A percentile compares a stretch with the other conserved stretches of the same genome.
Conservation (phyloP, 2,329 filamentous ascomycete genomes). For the Aspergillus fumigatus region DNA sequence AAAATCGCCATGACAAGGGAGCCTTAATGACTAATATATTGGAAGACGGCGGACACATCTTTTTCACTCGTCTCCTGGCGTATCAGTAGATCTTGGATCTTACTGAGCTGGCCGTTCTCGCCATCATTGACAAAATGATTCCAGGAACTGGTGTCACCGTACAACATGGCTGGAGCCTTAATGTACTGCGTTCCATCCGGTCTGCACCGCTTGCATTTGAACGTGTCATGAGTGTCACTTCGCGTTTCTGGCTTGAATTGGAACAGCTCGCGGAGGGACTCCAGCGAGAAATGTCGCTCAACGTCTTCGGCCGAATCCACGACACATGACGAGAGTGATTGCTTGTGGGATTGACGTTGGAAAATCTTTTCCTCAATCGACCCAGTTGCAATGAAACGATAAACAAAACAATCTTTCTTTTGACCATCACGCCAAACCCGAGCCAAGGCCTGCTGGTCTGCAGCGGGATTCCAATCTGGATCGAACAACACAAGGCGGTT, state of each 20-base stretch:
- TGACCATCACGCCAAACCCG: conserved; percentile 98
- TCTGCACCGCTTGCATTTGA: conserved; percentile 95
- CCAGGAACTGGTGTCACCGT: conserved; percentile 98
- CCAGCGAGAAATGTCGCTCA: conserved; percentile 90
- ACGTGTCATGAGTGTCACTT: conserved; percentile 96
- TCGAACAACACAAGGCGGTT: conserved; percentile 96
- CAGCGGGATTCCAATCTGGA: conserved; percentile 95
- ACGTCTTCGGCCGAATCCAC: conserved; percentile 97
- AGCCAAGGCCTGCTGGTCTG: conserved; percentile 93
- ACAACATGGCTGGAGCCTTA: conserved; percentile 91
- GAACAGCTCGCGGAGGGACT: conserved; percentile 87
- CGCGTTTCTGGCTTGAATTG: conserved; percentile 80
- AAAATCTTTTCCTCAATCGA: conserved; percentile 99
- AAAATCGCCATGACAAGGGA: neutral
- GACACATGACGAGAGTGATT: conserved; percentile 91
- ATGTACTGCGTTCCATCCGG: conserved; percentile 81
- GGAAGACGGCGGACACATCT: conserved; percentile 91
- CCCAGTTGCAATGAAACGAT: conserved; percentile 97
- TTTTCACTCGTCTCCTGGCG: conserved; percentile 75
- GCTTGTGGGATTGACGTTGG: conserved; percentile 96
- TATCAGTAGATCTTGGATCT: conserved; percentile 86
- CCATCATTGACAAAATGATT: conserved; percentile 89
- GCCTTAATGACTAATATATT: conserved; percentile 86
- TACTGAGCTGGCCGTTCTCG: conserved; percentile 60
- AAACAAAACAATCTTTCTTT: conserved; percentile 99